A percentile compares a stretch with the other conserved stretches of the same genome.
Evolutionary conservation across 257 asterid species (phyloP).

Genomic region (Nicotiana sylvestris): DNA sequence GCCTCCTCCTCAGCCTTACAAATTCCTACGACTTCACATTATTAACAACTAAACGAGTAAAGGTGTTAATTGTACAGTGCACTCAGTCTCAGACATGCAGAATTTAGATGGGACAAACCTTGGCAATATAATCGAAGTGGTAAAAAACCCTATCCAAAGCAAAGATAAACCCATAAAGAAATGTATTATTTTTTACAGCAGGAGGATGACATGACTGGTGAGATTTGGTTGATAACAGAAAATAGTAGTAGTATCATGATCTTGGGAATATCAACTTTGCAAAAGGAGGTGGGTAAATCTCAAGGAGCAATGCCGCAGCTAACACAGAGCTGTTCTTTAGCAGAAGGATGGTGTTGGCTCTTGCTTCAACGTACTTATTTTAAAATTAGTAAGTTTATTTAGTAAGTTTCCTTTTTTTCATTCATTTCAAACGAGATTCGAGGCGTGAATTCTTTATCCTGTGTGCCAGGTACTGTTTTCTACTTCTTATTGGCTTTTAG

Average conservation of each 20-base stretch:
- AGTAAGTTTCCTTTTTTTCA: background rate
- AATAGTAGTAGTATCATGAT: background rate
- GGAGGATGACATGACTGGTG: background rate
- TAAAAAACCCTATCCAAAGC: background rate
- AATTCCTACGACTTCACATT: background rate
- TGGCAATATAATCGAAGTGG: background rate
- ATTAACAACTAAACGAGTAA: background rate
- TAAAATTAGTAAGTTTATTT: background rate
- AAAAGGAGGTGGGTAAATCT: constrained; percentile 9
- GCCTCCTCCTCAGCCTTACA: background rate
- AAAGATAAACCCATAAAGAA: background rate
- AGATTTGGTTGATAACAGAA: background rate
- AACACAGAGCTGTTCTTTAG: background rate
- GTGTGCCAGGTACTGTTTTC: background rate
- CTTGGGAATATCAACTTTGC: background rate
- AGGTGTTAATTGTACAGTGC: background rate
- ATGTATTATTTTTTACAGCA: background rate
- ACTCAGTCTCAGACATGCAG: background rate
- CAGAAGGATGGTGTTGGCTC: constrained; percentile 1
- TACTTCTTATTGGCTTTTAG: background rate
- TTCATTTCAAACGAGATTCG: background rate
- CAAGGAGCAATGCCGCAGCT: background rate
- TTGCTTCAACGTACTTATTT: background rate
- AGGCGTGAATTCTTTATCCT: background rate
- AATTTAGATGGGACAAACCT: background rate